A percentile compares a stretch with the other conserved stretches of the same genome.
These are phyloP conservation scores for Piloderma croceum DNA, from an alignment of 768 basidiomycete genomes.

Conservation along the genomic window DNA sequence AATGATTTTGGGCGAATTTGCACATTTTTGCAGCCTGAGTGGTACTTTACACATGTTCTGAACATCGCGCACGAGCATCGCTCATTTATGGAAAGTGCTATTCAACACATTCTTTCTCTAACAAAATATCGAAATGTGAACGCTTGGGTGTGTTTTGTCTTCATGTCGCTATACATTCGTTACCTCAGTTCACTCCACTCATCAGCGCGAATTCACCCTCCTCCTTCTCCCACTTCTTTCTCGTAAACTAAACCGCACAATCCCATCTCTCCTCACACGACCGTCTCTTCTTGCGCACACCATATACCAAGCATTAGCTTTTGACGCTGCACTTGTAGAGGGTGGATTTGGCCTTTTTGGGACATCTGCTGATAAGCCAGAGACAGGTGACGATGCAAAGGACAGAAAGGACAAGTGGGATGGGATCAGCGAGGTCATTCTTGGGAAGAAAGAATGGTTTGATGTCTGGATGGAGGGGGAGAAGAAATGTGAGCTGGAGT, in stretches of 20 bases:
- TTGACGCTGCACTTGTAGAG: conserved; percentile 73
- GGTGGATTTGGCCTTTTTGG: conserved; percentile 62
- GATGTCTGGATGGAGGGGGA: conserved; percentile 87
- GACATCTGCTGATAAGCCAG: conserved; percentile 35
- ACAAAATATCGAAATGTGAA: conserved; percentile 60
- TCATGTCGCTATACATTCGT: conserved; percentile 1
- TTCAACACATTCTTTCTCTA: conserved; percentile 65
- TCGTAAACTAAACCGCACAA: conserved; percentile 67
- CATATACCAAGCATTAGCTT: conserved; percentile 85
- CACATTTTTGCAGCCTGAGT: conserved; percentile 67
- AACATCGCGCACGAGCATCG: conserved; percentile 85
- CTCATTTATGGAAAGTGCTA: conserved; percentile 66
- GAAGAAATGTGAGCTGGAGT: conserved; percentile 65
- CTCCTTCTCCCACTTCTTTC: conserved; percentile 74
- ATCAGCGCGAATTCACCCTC: conserved; percentile 75
- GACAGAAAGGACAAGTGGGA: conserved; percentile 53
- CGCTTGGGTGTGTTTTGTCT: conserved; percentile 54
- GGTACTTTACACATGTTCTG: conserved; percentile 90
- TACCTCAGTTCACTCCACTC: conserved; percentile 3
- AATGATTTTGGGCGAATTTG: neutral
- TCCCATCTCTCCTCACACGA: conserved; percentile 67
- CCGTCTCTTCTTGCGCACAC: conserved; percentile 92
- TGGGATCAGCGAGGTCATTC: conserved; percentile 76
- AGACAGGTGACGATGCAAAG: conserved; percentile 17
- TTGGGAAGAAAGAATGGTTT: conserved; percentile 87